Evolutionary conservation across 306 rosid genomes (phyloP).

Genomic region (Erythrophleum fordii): DNA sequence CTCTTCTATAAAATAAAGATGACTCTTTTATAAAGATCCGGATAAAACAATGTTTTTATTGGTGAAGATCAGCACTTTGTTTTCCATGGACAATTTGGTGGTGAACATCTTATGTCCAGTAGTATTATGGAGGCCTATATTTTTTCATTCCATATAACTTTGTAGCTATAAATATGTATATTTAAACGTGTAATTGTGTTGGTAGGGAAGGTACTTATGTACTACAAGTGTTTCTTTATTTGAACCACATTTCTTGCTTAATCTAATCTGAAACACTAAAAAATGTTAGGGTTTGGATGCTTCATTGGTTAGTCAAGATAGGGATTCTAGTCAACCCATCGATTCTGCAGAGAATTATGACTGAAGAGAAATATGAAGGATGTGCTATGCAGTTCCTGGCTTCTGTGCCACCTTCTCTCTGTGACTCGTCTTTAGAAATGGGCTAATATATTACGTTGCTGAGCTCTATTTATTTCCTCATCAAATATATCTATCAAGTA

Average conservation of each 20-base stretch:
- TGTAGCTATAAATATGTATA: background rate
- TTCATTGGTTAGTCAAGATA: constrained; percentile 42
- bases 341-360: constrained; percentile 47
- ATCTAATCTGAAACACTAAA: constrained; percentile 45
- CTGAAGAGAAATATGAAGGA: constrained; percentile 47
- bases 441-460: constrained; percentile 47
- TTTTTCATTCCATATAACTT: background rate
- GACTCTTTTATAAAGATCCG: background rate
- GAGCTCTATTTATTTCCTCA: constrained; percentile 33
- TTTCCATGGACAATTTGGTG: constrained; percentile 7
- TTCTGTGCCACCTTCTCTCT: constrained; percentile 38
- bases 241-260: constrained; percentile 23
- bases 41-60: constrained; percentile 11
- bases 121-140: background rate
- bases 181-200: background rate
- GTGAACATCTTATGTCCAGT: background rate
- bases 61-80: background rate
- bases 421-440: constrained; percentile 52
- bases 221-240: background rate
- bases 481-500: constrained; percentile 44
- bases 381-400: constrained; percentile 32
- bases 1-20: background rate
- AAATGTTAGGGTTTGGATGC: constrained; percentile 64
- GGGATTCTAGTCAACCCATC: constrained; percentile 34
- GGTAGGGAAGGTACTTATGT: background rate